A percentile compares a stretch with the other conserved stretches of the same genome.
Evolutionary conservation across 2,329 filamentous ascomycete species (phyloP).

Genomic region (Aspergillus unguis): DNA sequence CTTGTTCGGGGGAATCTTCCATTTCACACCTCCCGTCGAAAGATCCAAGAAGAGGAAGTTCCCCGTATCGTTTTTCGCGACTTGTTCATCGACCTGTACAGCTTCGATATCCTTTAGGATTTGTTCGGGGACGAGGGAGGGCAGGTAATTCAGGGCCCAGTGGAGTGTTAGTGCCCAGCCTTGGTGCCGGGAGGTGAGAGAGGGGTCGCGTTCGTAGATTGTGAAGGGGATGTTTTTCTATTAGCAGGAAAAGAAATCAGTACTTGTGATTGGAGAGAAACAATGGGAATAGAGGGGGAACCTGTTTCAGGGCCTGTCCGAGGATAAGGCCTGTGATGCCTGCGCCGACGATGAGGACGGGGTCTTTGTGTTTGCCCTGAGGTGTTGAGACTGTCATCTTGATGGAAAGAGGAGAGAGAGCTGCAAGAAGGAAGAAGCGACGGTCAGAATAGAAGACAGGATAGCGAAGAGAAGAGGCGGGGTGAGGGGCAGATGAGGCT

Average conservation of each 20-base stretch:
- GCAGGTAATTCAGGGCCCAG: constrained; percentile 25
- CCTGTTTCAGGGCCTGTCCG: constrained; percentile 23
- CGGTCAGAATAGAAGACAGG: no score
- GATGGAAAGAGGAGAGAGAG: no score
- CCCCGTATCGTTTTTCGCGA: constrained; percentile 23
- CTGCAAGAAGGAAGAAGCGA: no score
- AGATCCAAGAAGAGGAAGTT: constrained; percentile 31
- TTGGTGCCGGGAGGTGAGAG: constrained; percentile 22
- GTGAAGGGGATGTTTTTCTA: constrained; percentile 29
- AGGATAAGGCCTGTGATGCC: constrained; percentile 26
- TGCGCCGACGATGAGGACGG: constrained; percentile 26
- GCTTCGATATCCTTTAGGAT: constrained; percentile 17
- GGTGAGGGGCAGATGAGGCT: no score
- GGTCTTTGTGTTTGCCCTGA: constrained; percentile 3
- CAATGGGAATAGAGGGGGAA: neutral
- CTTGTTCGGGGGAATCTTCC: constrained; percentile 26
- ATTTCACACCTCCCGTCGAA: constrained; percentile 27
- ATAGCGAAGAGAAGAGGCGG: no score
- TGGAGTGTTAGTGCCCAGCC: constrained; percentile 29
- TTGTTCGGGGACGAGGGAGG: constrained; percentile 18
- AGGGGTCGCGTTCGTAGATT: constrained; percentile 31
- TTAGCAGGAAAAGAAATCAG: neutral
- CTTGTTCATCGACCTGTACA: constrained; percentile 23
- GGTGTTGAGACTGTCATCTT: no score
- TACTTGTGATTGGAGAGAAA: no score